phyloP scores from a whole-genome alignment of 169 alveolate genomes.

The Eimeria falciformis region DNA sequence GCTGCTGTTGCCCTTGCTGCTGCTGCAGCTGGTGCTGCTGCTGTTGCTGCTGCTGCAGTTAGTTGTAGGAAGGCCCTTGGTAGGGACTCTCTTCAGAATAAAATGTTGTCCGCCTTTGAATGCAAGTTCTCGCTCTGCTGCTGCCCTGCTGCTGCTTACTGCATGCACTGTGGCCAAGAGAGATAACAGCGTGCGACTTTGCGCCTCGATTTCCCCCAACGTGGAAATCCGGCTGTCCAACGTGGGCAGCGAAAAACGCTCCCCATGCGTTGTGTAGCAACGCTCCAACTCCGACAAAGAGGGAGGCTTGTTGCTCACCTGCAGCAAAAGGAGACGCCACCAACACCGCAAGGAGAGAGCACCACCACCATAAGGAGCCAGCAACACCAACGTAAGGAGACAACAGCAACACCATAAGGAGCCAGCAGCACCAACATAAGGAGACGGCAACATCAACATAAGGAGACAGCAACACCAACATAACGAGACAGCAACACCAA shows the following conservation, averaged over 20 bases:
- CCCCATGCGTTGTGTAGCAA: conserved; percentile 72
- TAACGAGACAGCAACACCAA: neutral
- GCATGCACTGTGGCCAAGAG: conserved; percentile 35
- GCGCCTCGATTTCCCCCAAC: conserved; percentile 36
- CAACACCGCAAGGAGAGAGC: neutral
- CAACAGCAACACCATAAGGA: neutral
- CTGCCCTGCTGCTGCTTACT: conserved; percentile 3
- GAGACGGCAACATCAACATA: neutral
- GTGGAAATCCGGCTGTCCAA: conserved; percentile 52
- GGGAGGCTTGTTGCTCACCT: conserved; percentile 46
- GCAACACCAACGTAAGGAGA: neutral
- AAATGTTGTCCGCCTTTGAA: conserved; percentile 3
- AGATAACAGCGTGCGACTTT: neutral
- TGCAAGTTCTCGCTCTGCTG: neutral
- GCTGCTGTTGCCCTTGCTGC: neutral
- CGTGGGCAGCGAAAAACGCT: conserved; percentile 59
- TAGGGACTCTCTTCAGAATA: neutral
- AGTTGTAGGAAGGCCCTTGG: neutral
- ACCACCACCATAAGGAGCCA: neutral
- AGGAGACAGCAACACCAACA: neutral
- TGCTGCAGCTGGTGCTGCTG: conserved; percentile 15
- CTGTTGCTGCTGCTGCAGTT: neutral
- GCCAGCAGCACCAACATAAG: neutral
- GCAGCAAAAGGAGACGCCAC: neutral
- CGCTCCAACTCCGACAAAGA: conserved; percentile 70